Evolutionary conservation across 495 filamentous ascomycete species (phyloP), one percentile per base, ranked within the genome.

Genomic region (Tuber indicum): DNA sequence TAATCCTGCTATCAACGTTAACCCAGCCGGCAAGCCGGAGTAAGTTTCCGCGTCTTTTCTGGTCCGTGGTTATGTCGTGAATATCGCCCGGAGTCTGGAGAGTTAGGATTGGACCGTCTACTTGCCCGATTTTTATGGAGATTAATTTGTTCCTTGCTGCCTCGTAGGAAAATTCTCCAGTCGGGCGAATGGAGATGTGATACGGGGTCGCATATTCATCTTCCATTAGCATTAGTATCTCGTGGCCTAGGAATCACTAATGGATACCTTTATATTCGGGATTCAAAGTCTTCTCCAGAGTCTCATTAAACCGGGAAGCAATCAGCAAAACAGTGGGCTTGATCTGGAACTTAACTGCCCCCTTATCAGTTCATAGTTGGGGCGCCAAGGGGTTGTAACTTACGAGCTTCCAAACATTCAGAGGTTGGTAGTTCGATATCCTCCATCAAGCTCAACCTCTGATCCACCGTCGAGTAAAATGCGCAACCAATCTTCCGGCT

Each of bases 311-410:
- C 70, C 91, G 88, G 49, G 90, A 89, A 6, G 94, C 91, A 9
- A 92, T 86, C 41, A 99, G 84, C 19, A 98, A 86, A 0, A 93
- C 87, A 0, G 95, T 97, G 12, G 96, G 96, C 75, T 92, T 89
- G 42, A 91, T 89, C 75, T 93, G 91, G 5, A 92, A 84, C 80
- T 93, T 90, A 79, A 99, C 88, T 87, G 84, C 16, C 44, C 16
- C 2, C 74, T 19, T 26, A 21, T 42, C 43, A n/a, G 9, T 49
- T 14, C 46, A 43, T 36, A 75, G 62, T 72, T 70, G 70, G 73
- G 5, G 14, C 19, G 23, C 43, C 41, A 71, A 69, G 49, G 36
- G 44, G 42, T 32, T 74, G 10, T 23, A 76, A 85, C 87, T 76
- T 79, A 92, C 91, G 84, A 73, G 85, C 89, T 81, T 96, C 90